phyloP scores from a whole-genome alignment of 139 green algal genomes.

The Chlamydomonas incerta region DNA sequence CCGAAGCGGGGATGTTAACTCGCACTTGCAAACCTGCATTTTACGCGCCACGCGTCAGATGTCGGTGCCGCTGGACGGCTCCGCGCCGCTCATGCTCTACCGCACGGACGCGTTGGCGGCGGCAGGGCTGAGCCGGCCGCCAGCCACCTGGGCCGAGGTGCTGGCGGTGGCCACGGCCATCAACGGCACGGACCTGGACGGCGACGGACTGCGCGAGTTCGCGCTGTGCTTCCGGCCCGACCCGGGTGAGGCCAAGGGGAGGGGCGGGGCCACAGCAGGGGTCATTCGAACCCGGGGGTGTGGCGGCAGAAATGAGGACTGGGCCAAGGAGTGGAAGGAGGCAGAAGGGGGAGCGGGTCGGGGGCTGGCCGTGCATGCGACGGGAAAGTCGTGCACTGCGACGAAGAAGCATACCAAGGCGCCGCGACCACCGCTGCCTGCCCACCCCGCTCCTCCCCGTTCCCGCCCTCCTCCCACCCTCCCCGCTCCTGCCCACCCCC shows the following conservation, averaged over 20 bases:
- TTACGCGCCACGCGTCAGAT: no score
- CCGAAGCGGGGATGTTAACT: no score
- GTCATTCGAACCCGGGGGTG: no score
- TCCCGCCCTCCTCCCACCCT: neutral
- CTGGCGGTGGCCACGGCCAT: conserved; percentile 18
- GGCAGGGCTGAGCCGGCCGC: neutral
- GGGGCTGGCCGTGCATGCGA: no score
- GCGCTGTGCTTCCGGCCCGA: conserved; percentile 40
- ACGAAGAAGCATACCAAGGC: no score
- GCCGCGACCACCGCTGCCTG: no score
- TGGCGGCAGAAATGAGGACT: no score
- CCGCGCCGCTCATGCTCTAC: conserved; percentile 42
- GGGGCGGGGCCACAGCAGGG: no score
- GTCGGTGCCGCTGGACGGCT: conserved; percentile 13
- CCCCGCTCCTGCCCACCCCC: neutral
- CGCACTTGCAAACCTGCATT: no score
- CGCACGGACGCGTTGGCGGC: conserved; percentile 18
- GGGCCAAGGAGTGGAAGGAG: no score
- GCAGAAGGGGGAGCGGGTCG: no score
- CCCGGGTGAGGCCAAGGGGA: neutral
- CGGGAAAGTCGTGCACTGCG: no score
- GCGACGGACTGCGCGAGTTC: neutral
- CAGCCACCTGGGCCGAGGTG: conserved; percentile 45
- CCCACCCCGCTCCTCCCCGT: neutral
- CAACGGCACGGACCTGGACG: conserved; percentile 41